Base-by-base conservation (phyloP, 2,329 filamentous ascomycete species). In the Moelleriella libera region DNA sequence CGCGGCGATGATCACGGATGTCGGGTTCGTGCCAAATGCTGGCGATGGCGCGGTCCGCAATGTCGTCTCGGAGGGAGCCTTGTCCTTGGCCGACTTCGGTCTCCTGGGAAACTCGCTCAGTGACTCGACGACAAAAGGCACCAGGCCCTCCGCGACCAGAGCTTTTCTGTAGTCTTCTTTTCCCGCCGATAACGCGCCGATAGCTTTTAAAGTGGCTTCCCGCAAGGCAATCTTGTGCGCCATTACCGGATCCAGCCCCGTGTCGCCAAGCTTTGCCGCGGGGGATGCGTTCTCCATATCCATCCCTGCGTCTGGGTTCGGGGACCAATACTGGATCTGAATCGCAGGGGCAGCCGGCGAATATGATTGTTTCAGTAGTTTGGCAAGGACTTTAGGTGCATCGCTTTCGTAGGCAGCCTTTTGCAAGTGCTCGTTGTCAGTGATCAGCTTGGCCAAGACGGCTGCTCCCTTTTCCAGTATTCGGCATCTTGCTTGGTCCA, bases 121-220 rank as follows among this genome's bases (percentile, higher is more conserved):
- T 1, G 88, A 92, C 55, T 94, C 86, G 41, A 94, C 83, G 46
- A 97, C 82, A 59, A 84, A 88, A 1, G 80, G 75, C 43, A 94
- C 74, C 45, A 85, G 77, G n/a, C 88, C 87, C 55, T 86, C 79
- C 29, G 89, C 83, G 46, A 92, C 84, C 44, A 97, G 76, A 0
- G 76, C 74, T 59, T 94, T 94, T 42, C 89, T 76, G 58, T 90
- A 87, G 29, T 85, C 79, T 55, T 97, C 88, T 57, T 88, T 88
- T 55, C 83, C 83, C 3, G 85, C 79, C 2, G 85, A 80, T 45
- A 97, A 70, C 2, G 88, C 83, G n/a, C 85, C 85, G 48, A 97
- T 68, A 2, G 88, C 88, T 57, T 82, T 82, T 14, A 97, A 67
- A 1, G 82, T 77, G 45, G 78, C 82, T 62, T 90, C 85, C 47